Percentiles rank a stretch among this genome's conserved stretches.
Conservation (phyloP, 2,329 filamentous ascomycete species). For the Coleophoma cylindrospora region DNA sequence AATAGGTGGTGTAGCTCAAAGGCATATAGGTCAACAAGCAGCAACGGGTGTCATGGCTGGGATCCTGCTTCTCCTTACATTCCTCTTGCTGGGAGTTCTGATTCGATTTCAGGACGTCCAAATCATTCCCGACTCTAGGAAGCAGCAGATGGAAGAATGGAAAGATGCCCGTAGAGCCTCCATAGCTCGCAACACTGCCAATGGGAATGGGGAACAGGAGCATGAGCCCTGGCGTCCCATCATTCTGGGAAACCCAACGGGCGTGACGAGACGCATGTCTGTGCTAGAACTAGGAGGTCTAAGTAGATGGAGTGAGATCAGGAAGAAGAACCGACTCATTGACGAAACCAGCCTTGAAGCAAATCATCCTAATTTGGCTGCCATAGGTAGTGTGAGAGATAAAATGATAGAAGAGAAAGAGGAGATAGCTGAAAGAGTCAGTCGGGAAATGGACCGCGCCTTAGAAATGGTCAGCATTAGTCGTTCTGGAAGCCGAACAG, state of each 20-base stretch:
- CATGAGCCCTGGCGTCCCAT: constrained; percentile 59
- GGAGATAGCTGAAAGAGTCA: constrained; percentile 6
- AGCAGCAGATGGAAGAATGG: constrained; percentile 47
- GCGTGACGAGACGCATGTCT: constrained; percentile 65
- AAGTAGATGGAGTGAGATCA: constrained; percentile 70
- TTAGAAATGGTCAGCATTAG: neutral
- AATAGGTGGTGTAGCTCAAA: constrained; percentile 62
- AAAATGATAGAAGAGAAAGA: constrained; percentile 16
- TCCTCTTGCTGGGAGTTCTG: constrained; percentile 57
- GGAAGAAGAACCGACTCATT: constrained; percentile 52
- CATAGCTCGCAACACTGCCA: constrained; percentile 28
- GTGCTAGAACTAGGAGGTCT: constrained; percentile 64
- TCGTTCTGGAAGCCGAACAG: neutral
- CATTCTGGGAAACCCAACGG: constrained; percentile 66
- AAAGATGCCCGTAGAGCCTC: constrained; percentile 44
- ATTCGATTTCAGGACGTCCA: constrained; percentile 61
- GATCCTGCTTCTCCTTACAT: constrained; percentile 59
- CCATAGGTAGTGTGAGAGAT: constrained; percentile 15
- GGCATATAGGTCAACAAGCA: constrained; percentile 60
- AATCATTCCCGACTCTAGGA: constrained; percentile 61
- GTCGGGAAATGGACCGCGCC: neutral
- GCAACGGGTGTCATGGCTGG: constrained; percentile 65
- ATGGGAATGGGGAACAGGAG: constrained; percentile 17
- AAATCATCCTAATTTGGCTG: constrained; percentile 23
- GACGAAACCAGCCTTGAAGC: constrained; percentile 33